Conservation (phyloP, 345 rosid species). For the thale cress (Arabidopsis thaliana) region DNA sequence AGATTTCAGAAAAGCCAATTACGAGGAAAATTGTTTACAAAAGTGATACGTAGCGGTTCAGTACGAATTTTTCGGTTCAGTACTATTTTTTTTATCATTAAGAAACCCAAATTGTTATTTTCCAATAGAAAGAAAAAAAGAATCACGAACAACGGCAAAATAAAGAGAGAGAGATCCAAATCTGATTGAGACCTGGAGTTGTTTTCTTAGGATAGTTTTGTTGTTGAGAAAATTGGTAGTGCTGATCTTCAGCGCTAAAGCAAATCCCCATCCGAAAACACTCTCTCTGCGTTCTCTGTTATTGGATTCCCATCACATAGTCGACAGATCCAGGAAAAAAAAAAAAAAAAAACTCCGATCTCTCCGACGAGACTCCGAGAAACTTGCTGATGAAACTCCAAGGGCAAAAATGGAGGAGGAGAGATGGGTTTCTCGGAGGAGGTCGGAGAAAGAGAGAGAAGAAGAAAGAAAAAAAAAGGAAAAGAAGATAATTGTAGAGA, state of each 20-base stretch:
- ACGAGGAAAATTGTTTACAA: no score
- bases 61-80: no score
- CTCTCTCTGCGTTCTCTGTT: neutral
- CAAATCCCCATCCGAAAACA: slow-evolving; percentile 51
- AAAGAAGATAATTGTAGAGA: slow-evolving; percentile 27
- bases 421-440: slow-evolving; percentile 28
- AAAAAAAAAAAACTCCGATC: neutral
- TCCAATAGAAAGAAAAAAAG: neutral
- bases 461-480: slow-evolving; percentile 3
- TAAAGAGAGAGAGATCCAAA: neutral
- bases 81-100: neutral
- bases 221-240: slow-evolving; percentile 34
- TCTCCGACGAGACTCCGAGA: slow-evolving; percentile 22
- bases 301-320: slow-evolving; percentile 24
- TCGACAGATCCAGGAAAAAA: slow-evolving; percentile 26
- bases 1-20: no score
- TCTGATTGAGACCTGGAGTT: neutral
- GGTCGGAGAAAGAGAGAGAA: slow-evolving; percentile 20
- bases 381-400: neutral
- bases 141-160: neutral
- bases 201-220: slow-evolving; percentile 34
- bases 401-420: slow-evolving; percentile 1
- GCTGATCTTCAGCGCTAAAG: slow-evolving; percentile 46
- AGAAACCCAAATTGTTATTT: neutral
- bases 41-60: no score